Evolutionary conservation across 2,329 filamentous ascomycete species (phyloP).

Genomic region (Trichoderma hamatum): DNA sequence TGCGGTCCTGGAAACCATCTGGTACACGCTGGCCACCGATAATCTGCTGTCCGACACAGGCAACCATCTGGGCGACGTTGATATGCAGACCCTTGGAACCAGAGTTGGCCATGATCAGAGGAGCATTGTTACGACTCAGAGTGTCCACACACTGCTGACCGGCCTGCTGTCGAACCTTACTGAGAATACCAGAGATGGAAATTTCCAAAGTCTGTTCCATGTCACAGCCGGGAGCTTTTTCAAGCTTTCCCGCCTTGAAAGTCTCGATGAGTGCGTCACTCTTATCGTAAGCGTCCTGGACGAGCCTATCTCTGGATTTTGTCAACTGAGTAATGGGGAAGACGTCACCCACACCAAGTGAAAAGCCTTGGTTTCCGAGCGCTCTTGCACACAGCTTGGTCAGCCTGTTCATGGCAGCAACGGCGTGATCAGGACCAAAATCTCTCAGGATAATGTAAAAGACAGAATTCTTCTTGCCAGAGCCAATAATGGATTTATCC

Average conservation of each 20-base stretch:
- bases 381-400: slow-evolving; percentile 88
- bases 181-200: slow-evolving; percentile 85
- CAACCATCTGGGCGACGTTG: slow-evolving; percentile 99
- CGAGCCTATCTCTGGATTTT: slow-evolving; percentile 72
- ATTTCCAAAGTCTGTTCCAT: slow-evolving; percentile 92
- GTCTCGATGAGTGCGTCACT: slow-evolving; percentile 82
- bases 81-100: slow-evolving; percentile 97
- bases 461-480: slow-evolving; percentile 95
- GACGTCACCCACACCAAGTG: slow-evolving; percentile 93
- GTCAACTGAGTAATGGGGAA: slow-evolving; percentile 76
- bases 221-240: slow-evolving; percentile 86
- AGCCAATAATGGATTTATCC: slow-evolving; percentile 97
- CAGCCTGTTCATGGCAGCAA: slow-evolving; percentile 89
- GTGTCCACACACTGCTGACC: slow-evolving; percentile 89
- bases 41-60: slow-evolving; percentile 96
- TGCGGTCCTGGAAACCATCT: slow-evolving; percentile 95
- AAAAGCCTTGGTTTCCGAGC: slow-evolving; percentile 90
- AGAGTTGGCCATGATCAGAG: slow-evolving; percentile 94
- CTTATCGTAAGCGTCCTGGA: slow-evolving; percentile 75
- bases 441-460: slow-evolving; percentile 97
- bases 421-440: slow-evolving; percentile 86
- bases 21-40: slow-evolving; percentile 90
- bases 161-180: slow-evolving; percentile 86
- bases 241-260: slow-evolving; percentile 78
- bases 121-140: slow-evolving; percentile 87